Base-by-base conservation (phyloP, 441 rosid genomes). In the Omphalea diandra region DNA sequence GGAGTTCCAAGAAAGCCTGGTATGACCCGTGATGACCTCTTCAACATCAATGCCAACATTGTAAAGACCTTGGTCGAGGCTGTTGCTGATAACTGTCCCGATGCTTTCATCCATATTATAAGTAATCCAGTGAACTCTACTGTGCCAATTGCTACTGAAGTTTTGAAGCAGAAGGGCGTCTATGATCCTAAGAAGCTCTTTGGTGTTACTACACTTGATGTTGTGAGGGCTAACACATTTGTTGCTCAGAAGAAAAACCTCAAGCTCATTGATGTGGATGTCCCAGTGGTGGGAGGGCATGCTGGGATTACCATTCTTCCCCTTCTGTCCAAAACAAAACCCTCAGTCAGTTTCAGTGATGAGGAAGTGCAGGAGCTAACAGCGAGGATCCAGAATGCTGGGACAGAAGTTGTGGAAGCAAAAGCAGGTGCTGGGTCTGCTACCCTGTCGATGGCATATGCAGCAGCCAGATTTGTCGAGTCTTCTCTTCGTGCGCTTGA, bases 51-150 rank as follows among this genome's bases (percentile, higher is more conserved):
- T 65, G 97, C 98, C 44, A 80, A 71, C 70, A 93, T 95, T 0
- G 98, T 93, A 9, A 95, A 87, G 79, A 75, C 65, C 38, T 84
- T 90, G 78, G 86, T 93, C 5, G 96, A 87, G 60, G 98, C 97
- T 63, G 95, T 93, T 40, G 98, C 98, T 56, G 97, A 93, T 65
- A 90, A 90, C 79, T 90, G 95, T 78, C 99, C 98, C 2, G 88
- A 88, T 33, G 97, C 99, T 12, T 89, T 95, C 80, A 84, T 95
- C 73, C 97, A 95, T 56, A 80, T 95, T 24, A 91, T 95, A 75
- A 95, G 99, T 83, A 95, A 95, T 80, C 97, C 99, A 0, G 94
- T 95, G 47, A 95, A 95, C 86, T 91, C 98, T n/a, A 95, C 97
- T 0, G 97, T 93, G 32, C 97, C 97, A 0, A 95, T 95, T 59